Conservation (phyloP, 352 stramenopile species). For the Plasmopara muralis region DNA sequence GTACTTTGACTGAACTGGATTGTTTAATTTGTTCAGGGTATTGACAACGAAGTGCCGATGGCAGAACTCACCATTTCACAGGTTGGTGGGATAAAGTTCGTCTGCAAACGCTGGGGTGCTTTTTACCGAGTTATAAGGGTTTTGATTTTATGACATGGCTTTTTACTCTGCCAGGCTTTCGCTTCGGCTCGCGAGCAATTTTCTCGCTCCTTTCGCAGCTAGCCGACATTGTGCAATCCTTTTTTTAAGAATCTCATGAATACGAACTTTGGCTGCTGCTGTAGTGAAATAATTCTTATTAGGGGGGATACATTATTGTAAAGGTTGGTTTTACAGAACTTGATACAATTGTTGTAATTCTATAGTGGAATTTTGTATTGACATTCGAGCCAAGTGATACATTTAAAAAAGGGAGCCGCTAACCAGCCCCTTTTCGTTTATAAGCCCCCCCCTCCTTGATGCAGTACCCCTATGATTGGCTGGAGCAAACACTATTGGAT, state of each 20-base stretch:
- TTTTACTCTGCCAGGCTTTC: slow-evolving; percentile 46
- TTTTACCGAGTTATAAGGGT: background rate
- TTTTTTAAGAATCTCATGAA: background rate
- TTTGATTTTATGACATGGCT: slow-evolving; percentile 2
- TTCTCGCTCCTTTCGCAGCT: slow-evolving; percentile 84
- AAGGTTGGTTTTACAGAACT: too few species aligned
- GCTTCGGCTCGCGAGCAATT: slow-evolving; percentile 82
- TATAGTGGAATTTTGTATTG: too few species aligned
- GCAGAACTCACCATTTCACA: slow-evolving; percentile 84
- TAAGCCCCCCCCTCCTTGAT: too few species aligned
- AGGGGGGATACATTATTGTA: too few species aligned
- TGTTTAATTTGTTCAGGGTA: slow-evolving; percentile 42
- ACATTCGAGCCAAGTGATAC: too few species aligned
- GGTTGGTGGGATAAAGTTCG: slow-evolving; percentile 15
- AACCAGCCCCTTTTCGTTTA: too few species aligned
- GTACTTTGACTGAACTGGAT: background rate
- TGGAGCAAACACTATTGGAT: too few species aligned
- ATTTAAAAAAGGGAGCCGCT: too few species aligned
- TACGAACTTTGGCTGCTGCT: background rate
- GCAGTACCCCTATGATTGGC: too few species aligned
- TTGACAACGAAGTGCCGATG: slow-evolving; percentile 83
- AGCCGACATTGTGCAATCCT: slow-evolving; percentile 23
- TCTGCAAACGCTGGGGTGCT: background rate
- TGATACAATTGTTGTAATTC: too few species aligned
- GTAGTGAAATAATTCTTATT: too few species aligned